A percentile compares a stretch with the other conserved stretches of the same genome.
These are phyloP conservation scores for Colletotrichum noveboracense DNA, from an alignment of 2,329 filamentous ascomycete genomes.

Conservation along the genomic window DNA sequence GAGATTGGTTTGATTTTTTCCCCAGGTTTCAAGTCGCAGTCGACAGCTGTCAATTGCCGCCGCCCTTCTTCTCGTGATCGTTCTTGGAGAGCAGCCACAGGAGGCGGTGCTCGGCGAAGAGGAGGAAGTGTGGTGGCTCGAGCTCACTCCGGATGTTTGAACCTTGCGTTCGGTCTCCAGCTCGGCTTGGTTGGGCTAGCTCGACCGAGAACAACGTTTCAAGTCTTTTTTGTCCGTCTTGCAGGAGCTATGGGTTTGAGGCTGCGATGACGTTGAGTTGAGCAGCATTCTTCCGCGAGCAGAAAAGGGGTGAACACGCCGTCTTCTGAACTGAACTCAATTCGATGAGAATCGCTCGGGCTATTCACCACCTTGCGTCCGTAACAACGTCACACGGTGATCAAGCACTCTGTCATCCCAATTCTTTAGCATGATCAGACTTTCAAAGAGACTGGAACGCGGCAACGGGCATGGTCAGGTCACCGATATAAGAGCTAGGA, in stretches of 20 bases:
- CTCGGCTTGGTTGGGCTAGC: background rate
- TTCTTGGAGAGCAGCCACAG: background rate
- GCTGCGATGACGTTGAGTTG: background rate
- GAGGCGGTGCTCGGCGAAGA: background rate
- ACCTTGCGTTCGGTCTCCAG: background rate
- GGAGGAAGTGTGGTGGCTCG: slow-evolving; percentile 1
- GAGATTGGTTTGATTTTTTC: background rate
- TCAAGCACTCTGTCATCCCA: background rate
- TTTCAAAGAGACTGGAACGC: background rate
- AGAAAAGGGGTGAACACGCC: background rate
- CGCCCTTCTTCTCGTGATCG: background rate
- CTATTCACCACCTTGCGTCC: background rate
- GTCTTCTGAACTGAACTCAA: background rate
- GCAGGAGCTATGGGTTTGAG: background rate
- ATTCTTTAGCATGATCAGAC: background rate
- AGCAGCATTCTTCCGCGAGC: background rate
- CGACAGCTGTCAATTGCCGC: background rate
- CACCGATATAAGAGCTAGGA: no score
- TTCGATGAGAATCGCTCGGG: background rate
- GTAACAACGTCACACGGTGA: background rate
- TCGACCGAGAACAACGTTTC: background rate
- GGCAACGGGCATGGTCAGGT: no score
- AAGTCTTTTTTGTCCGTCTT: background rate
- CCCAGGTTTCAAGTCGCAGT: background rate
- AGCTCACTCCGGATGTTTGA: background rate